Base-by-base conservation (phyloP, 805 yeast species). In the Debaryomyces maramus region DNA sequence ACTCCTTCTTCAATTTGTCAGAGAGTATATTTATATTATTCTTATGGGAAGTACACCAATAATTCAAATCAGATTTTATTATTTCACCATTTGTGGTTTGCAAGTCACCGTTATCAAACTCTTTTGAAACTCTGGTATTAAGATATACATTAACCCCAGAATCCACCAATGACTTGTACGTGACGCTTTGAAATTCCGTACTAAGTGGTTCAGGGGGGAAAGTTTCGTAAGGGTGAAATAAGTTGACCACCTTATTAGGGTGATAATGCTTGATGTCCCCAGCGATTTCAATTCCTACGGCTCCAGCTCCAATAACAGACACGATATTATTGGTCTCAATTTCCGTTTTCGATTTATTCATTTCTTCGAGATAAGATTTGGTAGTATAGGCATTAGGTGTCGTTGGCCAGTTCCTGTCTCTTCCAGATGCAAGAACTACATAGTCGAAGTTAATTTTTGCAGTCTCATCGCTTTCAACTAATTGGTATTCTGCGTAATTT, bases 401-500 rank as follows among this genome's bases (percentile, higher is more conserved):
- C 26, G 74, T 68, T 10, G 82, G 83, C 79, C 80, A 76, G 30
- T 60, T 58, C 44, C 82, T 58, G 38, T 75, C 61, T 51, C 81
- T 60, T 1, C 82, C 82, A 2, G 75, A 56, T 4, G 80, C 77
- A 38, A 66, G 51, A 8, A 77, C 58, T 15, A 67, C 70, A 45
- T 72, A 76, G 45, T 77, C 78, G 51, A 75, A 77, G 6, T 55
- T 51, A 32, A 66, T 51, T 1, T 43, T 44, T 10, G 41, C 48
- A 17, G 35, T 13, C 4, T 38, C 37, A 3, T 40, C 41, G 13
- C 28, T 17, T 18, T 42, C 38, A 14, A 48, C 48, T 33, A 67
- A 46, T 8, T 39, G 32, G 38, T 65, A 66, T 14, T 48, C 43
- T 6, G 70, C 72, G 10, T 42, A 40, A 4, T 52, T 45, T 11